phyloP scores from a whole-genome alignment of 2,329 filamentous ascomycete genomes.

The Pyricularia sp. region DNA sequence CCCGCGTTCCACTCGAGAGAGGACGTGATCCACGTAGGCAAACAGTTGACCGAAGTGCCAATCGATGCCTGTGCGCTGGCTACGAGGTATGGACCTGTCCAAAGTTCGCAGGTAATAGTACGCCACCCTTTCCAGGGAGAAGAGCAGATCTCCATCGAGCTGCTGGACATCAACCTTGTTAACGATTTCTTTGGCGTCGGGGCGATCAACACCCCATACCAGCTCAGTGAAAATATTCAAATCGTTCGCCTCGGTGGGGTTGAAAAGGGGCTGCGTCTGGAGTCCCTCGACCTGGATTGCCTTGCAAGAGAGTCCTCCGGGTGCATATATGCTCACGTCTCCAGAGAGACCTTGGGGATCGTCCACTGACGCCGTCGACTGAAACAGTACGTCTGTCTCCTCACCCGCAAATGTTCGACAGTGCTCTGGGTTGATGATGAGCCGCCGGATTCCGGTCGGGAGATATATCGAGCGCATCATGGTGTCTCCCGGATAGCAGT shows the following conservation, averaged over 20 bases:
- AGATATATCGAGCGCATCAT: slow-evolving; percentile 19
- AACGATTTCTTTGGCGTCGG: neutral
- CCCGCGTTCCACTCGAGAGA: neutral
- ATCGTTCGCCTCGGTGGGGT: neutral
- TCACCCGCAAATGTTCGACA: neutral
- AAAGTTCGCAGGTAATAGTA: slow-evolving; percentile 13
- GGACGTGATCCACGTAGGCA: neutral
- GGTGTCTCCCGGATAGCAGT: slow-evolving; percentile 19
- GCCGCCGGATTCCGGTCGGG: slow-evolving; percentile 12
- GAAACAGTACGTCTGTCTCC: neutral
- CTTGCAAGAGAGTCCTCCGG: neutral
- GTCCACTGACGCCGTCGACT: slow-evolving; percentile 1
- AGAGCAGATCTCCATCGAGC: slow-evolving; percentile 12
- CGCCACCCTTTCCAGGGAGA: slow-evolving; percentile 16
- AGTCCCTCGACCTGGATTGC: neutral
- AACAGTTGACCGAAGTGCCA: neutral
- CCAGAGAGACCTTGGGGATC: neutral
- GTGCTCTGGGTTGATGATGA: slow-evolving; percentile 6
- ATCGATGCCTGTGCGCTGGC: neutral
- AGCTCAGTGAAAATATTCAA: neutral
- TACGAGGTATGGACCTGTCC: neutral
- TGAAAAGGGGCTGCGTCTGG: neutral
- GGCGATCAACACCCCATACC: neutral
- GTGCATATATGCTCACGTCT: neutral
- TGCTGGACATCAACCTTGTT: slow-evolving; percentile 16